Percentiles rank a stretch among this genome's conserved stretches.
These are phyloP conservation scores for Epicoccum sorghinum DNA, from an alignment of 2,329 filamentous ascomycete genomes.

Conservation along the genomic window DNA sequence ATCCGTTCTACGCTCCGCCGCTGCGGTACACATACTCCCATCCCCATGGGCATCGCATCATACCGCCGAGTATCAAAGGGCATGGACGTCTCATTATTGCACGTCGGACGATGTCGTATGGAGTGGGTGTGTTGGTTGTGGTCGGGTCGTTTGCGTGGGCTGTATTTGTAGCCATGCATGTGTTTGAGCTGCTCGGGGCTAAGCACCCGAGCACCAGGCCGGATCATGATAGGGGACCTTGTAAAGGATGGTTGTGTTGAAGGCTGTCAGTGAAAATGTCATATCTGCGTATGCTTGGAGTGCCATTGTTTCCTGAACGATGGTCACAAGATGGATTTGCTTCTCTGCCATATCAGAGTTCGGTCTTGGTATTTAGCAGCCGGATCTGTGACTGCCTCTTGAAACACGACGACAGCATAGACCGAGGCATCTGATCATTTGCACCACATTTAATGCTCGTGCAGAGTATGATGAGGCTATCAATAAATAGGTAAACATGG, in stretches of 20 bases:
- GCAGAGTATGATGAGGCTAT: too few relatives aligned
- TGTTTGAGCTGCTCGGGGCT: conserved; percentile 21
- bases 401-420: too few relatives aligned
- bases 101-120: conserved; percentile 29
- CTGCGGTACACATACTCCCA: conserved; percentile 18
- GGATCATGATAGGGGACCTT: conserved; percentile 1
- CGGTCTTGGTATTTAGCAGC: too few relatives aligned
- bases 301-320: too few relatives aligned
- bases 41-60: conserved; percentile 28
- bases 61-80: conserved; percentile 29
- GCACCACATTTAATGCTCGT: too few relatives aligned
- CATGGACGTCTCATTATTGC: conserved; percentile 29
- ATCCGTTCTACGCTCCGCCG: conserved; percentile 8
- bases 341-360: too few relatives aligned
- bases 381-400: too few relatives aligned
- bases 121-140: conserved; percentile 21
- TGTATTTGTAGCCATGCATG: conserved; percentile 25
- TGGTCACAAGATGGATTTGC: too few relatives aligned
- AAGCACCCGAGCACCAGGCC: conserved; percentile 10
- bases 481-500: too few relatives aligned
- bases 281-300: neutral
- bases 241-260: conserved; percentile 14
- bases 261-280: neutral
- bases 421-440: too few relatives aligned
- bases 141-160: conserved; percentile 27